A percentile compares a stretch with the other conserved stretches of the same genome.
Evolutionary conservation across 2,329 filamentous ascomycete genomes (phyloP).

Genomic region (Penicillium sp.): DNA sequence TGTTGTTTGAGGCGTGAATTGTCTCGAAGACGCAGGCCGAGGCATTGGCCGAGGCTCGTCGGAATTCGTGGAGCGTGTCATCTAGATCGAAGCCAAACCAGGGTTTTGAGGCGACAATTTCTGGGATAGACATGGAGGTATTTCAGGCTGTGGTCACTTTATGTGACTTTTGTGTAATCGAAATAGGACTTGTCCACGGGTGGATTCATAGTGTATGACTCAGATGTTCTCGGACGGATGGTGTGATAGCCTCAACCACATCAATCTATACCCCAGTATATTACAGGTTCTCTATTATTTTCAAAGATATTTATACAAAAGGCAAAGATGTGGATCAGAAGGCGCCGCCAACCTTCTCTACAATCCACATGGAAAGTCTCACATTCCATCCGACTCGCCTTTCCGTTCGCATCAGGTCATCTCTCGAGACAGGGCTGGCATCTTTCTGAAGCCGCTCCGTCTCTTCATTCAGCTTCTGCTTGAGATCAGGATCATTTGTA

Average conservation of each 20-base stretch:
- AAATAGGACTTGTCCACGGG: too few relatives aligned
- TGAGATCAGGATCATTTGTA: slow-evolving; percentile 70
- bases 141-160: not conserved
- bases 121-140: not conserved
- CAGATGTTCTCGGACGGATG: not conserved
- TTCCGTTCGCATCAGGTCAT: slow-evolving; percentile 78
- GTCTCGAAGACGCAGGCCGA: slow-evolving; percentile 31
- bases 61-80: slow-evolving; percentile 50
- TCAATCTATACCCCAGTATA: slow-evolving; percentile 2
- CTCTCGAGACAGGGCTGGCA: slow-evolving; percentile 64
- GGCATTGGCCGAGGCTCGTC: slow-evolving; percentile 40
- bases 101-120: slow-evolving; percentile 23
- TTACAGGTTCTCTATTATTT: slow-evolving; percentile 6
- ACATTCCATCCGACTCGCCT: slow-evolving; percentile 83
- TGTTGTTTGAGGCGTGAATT: slow-evolving; percentile 25
- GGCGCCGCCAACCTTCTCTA: slow-evolving; percentile 80
- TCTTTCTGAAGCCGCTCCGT: slow-evolving; percentile 75
- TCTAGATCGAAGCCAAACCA: slow-evolving; percentile 52
- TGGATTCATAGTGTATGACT: not conserved
- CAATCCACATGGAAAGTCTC: slow-evolving; percentile 89
- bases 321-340: slow-evolving; percentile 51
- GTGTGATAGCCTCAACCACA: not conserved
- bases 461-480: slow-evolving; percentile 72
- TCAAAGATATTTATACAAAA: slow-evolving; percentile 3
- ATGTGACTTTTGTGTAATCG: not conserved